Evolutionary conservation across 2,329 filamentous ascomycete species (phyloP).

Genomic region (Hirsutella rhossiliensis): DNA sequence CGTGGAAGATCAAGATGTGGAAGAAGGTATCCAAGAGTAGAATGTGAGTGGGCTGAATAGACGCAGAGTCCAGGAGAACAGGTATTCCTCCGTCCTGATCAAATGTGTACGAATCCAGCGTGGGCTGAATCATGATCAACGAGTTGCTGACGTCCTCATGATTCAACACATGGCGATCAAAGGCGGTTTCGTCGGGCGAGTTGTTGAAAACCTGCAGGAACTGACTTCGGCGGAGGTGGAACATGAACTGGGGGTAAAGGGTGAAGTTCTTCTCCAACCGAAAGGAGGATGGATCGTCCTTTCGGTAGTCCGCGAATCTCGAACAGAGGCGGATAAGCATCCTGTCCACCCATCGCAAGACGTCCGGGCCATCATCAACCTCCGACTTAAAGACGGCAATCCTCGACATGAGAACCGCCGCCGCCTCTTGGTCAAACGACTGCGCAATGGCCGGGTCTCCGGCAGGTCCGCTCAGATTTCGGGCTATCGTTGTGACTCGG

Average conservation of each 20-base stretch:
- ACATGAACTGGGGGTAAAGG: conserved; percentile 98
- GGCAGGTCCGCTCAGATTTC: conserved; percentile 83
- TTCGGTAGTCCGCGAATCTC: conserved; percentile 92
- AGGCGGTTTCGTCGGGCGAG: conserved; percentile 97
- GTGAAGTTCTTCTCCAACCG: conserved; percentile 98
- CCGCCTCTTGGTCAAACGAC: conserved; percentile 96
- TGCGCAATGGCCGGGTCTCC: conserved; percentile 92
- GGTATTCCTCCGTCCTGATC: conserved; percentile 88
- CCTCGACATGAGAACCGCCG: conserved; percentile 95
- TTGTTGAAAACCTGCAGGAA: conserved; percentile 99
- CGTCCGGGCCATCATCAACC: conserved; percentile 96
- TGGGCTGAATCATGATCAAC: conserved; percentile 97
- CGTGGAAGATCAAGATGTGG: conserved; percentile 98
- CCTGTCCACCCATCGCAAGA: conserved; percentile 92
- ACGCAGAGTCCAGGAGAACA: conserved; percentile 91
- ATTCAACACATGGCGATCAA: conserved; percentile 92
- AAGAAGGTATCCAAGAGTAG: conserved; percentile 97
- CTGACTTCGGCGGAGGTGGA: conserved; percentile 91
- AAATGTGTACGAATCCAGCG: conserved; percentile 92
- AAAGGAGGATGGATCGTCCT: conserved; percentile 96
- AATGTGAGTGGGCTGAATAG: conserved; percentile 88
- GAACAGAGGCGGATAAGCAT: conserved; percentile 97
- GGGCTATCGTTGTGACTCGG: conserved; percentile 84
- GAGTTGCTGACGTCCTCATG: conserved; percentile 97
- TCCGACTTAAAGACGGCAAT: conserved; percentile 99